A percentile compares a stretch with the other conserved stretches of the same genome.
These are phyloP conservation scores for Hymenoscyphus repandus DNA, from an alignment of 2,329 filamentous ascomycete genomes.

Conservation along the genomic window DNA sequence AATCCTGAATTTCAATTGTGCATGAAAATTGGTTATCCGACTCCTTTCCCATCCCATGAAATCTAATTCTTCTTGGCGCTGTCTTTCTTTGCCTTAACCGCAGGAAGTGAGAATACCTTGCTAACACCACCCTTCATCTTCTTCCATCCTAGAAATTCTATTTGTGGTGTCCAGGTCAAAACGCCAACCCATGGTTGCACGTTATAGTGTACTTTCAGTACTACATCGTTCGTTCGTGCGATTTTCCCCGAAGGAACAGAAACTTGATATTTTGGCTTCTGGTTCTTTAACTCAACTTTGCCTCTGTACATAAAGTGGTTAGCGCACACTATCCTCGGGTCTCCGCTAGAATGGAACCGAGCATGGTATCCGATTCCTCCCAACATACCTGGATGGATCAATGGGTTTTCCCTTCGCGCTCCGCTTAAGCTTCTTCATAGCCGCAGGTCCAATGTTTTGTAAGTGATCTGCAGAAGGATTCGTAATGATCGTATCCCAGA, in stretches of 20 bases:
- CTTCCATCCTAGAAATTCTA: constrained; percentile 58
- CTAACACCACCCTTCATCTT: constrained; percentile 59
- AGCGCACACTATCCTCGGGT: background rate
- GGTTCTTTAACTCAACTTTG: constrained; percentile 71
- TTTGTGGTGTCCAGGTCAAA: constrained; percentile 68
- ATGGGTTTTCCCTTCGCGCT: constrained; percentile 55
- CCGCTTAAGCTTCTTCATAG: constrained; percentile 57
- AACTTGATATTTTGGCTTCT: constrained; percentile 95
- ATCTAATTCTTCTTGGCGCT: constrained; percentile 18
- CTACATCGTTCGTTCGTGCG: constrained; percentile 67
- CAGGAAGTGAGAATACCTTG: constrained; percentile 58
- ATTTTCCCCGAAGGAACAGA: constrained; percentile 81
- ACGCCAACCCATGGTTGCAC: constrained; percentile 95
- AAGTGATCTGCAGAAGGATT: constrained; percentile 60
- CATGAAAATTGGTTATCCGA: background rate
- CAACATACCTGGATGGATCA: constrained; percentile 36
- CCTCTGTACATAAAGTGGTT: constrained; percentile 46
- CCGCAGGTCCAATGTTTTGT: constrained; percentile 52
- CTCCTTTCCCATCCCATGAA: background rate
- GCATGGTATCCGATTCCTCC: background rate
- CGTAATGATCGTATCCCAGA: constrained; percentile 95
- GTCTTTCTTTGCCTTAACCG: constrained; percentile 53
- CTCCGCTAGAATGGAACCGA: no score
- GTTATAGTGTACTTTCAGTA: constrained; percentile 84
- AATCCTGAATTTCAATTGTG: no score